Conservation (phyloP, 169 alveolate genomes). For the Plasmodium cynomolgi region DNA sequence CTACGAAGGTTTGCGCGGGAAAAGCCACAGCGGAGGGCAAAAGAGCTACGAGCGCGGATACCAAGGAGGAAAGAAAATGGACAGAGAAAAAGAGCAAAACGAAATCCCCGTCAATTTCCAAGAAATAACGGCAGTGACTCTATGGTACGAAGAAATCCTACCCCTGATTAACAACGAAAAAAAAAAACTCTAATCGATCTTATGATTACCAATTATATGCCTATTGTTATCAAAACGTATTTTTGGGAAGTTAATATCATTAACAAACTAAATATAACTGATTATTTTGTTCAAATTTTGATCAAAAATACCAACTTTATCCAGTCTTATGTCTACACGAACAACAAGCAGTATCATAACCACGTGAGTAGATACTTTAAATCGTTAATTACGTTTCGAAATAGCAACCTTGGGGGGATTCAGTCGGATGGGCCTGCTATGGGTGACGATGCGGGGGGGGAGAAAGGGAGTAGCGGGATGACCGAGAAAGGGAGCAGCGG, state of each 20-base stretch:
- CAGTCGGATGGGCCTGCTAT: not conserved
- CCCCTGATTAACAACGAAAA: constrained; percentile 62
- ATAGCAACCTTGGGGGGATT: not conserved
- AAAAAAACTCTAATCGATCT: constrained; percentile 18
- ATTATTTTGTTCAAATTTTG: constrained; percentile 56
- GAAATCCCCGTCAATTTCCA: not conserved
- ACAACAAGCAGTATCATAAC: constrained; percentile 59
- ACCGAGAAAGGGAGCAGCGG: not conserved
- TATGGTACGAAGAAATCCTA: constrained; percentile 68
- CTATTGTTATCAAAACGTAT: constrained; percentile 27
- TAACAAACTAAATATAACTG: constrained; percentile 54
- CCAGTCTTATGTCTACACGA: constrained; percentile 53
- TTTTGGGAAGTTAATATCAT: constrained; percentile 63
- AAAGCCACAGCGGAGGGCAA: not conserved
- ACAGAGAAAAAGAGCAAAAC: not conserved
- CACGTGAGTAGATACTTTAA: constrained; percentile 44
- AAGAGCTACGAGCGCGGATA: not conserved
- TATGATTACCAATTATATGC: constrained; percentile 45
- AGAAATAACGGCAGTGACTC: constrained; percentile 37
- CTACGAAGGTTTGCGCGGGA: not conserved
- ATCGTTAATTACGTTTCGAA: constrained; percentile 4
- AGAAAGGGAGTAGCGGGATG: not conserved
- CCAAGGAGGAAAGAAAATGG: not conserved
- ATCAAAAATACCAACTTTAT: constrained; percentile 63
- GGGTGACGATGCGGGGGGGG: not conserved